A percentile compares a stretch with the other conserved stretches of the same genome.
phyloP scores from a whole-genome alignment of 352 stramenopile species.

The Globisporangium alternatum region DNA sequence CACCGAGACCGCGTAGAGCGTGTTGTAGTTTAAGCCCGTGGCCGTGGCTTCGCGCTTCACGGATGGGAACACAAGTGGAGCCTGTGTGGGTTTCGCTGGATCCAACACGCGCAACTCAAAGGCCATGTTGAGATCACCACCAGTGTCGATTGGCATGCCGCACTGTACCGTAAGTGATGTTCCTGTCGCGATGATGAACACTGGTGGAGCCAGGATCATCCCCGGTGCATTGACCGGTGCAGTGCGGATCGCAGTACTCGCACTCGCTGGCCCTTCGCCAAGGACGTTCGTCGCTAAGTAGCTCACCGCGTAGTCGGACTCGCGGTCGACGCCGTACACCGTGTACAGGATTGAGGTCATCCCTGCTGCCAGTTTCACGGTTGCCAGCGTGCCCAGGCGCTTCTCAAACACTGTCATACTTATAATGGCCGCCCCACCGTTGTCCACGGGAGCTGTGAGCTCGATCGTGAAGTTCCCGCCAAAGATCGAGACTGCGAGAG shows the following conservation, averaged over 20 bases:
- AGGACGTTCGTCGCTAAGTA: constrained; percentile 37
- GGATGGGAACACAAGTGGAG: constrained; percentile 7
- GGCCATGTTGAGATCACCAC: constrained; percentile 29
- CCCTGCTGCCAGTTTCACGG: constrained; percentile 13
- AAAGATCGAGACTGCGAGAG: constrained; percentile 33
- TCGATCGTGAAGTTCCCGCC: constrained; percentile 65
- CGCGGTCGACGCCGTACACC: constrained; percentile 24
- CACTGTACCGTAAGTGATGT: constrained; percentile 40
- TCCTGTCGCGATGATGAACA: constrained; percentile 25
- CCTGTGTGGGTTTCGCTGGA: neutral
- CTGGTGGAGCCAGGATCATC: constrained; percentile 23
- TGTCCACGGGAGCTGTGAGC: constrained; percentile 31
- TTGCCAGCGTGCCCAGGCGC: constrained; percentile 23
- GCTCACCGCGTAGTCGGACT: constrained; percentile 36
- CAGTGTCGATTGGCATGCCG: constrained; percentile 35
- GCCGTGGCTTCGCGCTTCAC: constrained; percentile 11
- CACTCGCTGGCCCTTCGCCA: constrained; percentile 32
- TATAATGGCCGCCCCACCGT: constrained; percentile 35
- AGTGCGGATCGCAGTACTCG: constrained; percentile 26
- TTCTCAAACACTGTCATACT: constrained; percentile 44
- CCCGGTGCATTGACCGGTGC: constrained; percentile 33
- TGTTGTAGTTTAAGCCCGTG: constrained; percentile 32
- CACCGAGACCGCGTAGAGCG: constrained; percentile 33
- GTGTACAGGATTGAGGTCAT: constrained; percentile 20
- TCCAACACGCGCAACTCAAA: constrained; percentile 32